Evolutionary conservation across 768 basidiomycete species (phyloP).

Genomic region (Kwoniella dendrophila): DNA sequence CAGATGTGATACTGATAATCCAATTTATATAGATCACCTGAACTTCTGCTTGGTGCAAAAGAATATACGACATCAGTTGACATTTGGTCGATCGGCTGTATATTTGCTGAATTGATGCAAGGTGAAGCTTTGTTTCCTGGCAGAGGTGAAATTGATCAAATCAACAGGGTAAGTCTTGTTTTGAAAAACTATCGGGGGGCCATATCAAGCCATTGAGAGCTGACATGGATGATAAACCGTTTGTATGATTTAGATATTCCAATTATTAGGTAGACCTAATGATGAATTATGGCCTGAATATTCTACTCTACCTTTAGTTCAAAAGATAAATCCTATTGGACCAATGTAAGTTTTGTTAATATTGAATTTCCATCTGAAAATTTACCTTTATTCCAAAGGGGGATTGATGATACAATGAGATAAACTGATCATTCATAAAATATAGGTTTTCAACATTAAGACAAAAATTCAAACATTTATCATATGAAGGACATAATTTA

Average conservation of each 20-base stretch:
- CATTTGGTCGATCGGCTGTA: slow-evolving; percentile 99
- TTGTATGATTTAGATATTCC: slow-evolving; percentile 67
- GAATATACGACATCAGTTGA: slow-evolving; percentile 95
- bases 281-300: slow-evolving; percentile 84
- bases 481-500: slow-evolving; percentile 79
- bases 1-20: slow-evolving; percentile 14
- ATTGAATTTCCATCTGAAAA: not conserved
- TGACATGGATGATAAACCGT: not conserved
- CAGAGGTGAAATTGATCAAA: slow-evolving; percentile 88
- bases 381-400: too few species aligned
- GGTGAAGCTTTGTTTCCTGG: slow-evolving; percentile 98
- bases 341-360: slow-evolving; percentile 47
- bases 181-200: not conserved
- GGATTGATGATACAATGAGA: not conserved
- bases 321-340: slow-evolving; percentile 64
- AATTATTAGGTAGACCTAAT: slow-evolving; percentile 90
- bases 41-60: slow-evolving; percentile 88
- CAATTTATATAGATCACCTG: slow-evolving; percentile 60
- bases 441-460: slow-evolving; percentile 63
- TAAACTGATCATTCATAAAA: not conserved
- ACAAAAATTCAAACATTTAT: slow-evolving; percentile 82
- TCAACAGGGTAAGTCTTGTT: slow-evolving; percentile 65
- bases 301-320: slow-evolving; percentile 73
- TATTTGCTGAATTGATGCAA: slow-evolving; percentile 91
- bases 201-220: not conserved